phyloP scores from a whole-genome alignment of 2,329 filamentous ascomycete genomes.

The Stachybotrys echinatus region DNA sequence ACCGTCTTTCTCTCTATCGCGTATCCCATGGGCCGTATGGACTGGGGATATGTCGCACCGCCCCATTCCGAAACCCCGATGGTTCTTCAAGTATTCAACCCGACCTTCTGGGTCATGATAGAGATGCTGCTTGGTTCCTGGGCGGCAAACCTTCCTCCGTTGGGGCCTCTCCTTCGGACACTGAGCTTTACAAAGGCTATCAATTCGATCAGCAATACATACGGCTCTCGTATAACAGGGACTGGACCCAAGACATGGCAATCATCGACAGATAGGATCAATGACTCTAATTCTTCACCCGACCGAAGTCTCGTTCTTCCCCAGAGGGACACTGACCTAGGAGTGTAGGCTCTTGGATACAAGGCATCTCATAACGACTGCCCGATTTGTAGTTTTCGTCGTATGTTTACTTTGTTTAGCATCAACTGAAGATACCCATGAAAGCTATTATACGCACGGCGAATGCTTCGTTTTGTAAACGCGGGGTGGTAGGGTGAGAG shows the following conservation, averaged over 20 bases:
- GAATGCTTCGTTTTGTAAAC: no score
- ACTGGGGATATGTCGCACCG: conserved; percentile 3
- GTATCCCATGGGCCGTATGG: conserved; percentile 5
- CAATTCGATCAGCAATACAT: not conserved
- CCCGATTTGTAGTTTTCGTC: no score
- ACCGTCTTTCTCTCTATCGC: conserved; percentile 7
- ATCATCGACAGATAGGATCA: no score
- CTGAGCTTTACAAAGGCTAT: not conserved
- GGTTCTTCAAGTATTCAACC: conserved; percentile 6
- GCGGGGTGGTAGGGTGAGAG: no score
- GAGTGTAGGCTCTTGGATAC: no score
- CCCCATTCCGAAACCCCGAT: conserved; percentile 3
- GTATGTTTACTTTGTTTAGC: no score
- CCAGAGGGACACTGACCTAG: no score
- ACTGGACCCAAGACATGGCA: not conserved
- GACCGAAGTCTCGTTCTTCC: no score
- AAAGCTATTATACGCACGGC: no score
- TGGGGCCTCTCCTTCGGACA: conserved; percentile 2
- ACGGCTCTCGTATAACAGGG: not conserved
- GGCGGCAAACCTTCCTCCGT: conserved; percentile 6
- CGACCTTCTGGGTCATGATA: conserved; percentile 6
- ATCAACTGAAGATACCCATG: no score
- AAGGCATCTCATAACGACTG: no score
- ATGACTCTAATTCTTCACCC: no score
- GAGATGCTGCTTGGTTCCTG: conserved; percentile 6